Base-by-base conservation (phyloP, 768 basidiomycete species). In the Termitomyces sp. region DNA sequence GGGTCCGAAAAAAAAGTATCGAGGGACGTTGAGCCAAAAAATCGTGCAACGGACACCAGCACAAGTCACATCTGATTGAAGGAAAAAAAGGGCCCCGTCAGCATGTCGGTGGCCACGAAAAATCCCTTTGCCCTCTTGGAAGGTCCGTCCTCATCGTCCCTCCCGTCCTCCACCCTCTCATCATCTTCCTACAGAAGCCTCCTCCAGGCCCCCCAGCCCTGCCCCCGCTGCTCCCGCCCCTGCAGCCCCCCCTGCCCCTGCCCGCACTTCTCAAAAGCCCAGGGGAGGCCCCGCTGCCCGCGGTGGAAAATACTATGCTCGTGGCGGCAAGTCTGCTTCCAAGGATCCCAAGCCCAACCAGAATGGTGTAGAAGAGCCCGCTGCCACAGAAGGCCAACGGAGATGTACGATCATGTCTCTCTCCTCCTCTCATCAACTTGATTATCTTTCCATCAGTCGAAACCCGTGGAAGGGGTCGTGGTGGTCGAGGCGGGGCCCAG, bases 41-140 rank as follows among this genome's bases (percentile, higher is more conserved):
- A 29, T 48, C 50, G 41, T 45, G 52, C 58, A 42, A 21, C 53
- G 21, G 50, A 54, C 51, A 37, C 56, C 47, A 61, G 55, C 58
- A 53, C 46, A 46, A 41, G 42, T 34, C n/a, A 23, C 49, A 38
- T 63, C 66, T 77, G 68, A 71, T 61, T 67, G 64, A 65, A 61
- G 65, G 58, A 47, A 59, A 68, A 49, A 79, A 78, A 75, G 73
- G 79, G 82, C 84, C 80, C 84, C 84, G 82, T 78, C 82, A 83
- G 73, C 69, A 92, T 93, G 90, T 91, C 90, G 89, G 90, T 92
- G 84, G 90, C 87, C 78, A 85, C 85, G 70, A 85, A 77, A 83
- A 92, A 92, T 78, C 86, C 87, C 64, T 93, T 92, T 78, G 84
- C 90, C 73, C 67, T 92, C 75, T 79, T 92, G 73, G 85, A 87